Evolutionary conservation across 2,329 filamentous ascomycete genomes (phyloP), one percentile per base, ranked within the genome.

Genomic region (Calonectria multiphialidica): DNA sequence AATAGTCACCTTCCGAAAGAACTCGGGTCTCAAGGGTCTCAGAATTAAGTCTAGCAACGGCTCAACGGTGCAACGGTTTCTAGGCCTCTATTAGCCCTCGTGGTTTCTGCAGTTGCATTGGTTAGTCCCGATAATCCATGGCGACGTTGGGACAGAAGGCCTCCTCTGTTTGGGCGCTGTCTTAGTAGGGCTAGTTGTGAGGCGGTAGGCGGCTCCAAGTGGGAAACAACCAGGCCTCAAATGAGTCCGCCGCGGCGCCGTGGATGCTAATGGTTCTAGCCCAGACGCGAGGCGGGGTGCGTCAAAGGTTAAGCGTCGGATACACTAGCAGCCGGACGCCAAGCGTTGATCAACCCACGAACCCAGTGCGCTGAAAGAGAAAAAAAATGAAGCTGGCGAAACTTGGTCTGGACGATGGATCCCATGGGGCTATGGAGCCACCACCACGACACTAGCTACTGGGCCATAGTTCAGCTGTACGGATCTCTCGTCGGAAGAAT

Each of bases 371-470:
- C 47, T 59, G 61, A 21, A 68, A 53, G 62, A 47, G 16, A 62
- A 47, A 47, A 42, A 35, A 63, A 61, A 55, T 44, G 44, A 67
- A 61, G 47, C 66, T 61, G 69, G 76, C 55, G 66, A 66, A 68
- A 50, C 15, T 21, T 37, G 49, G 69, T 30, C 15, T 30, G n/a
- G 63, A 55, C 30, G 25, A 77, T 68, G 68, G 76, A 68, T 70
- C 21, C 70, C 44, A 66, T 63, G 62, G 72, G 70, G 72, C 64
- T 66, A 63, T 40, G 53, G 53, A 59, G 53, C 53, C 53, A 30
- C 50, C 50, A 66, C 63, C 59, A 65, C 72, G 37, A 63, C 69
- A 69, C 68, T 50, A 50, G 57, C 40, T 25, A 13, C 28, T 45
- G 50, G 66, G 59, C 45, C 71, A 59, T 50, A 57, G 40, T n/a